Base-by-base conservation (phyloP, 2,329 filamentous ascomycete species). In the Acarospora socialis region DNA sequence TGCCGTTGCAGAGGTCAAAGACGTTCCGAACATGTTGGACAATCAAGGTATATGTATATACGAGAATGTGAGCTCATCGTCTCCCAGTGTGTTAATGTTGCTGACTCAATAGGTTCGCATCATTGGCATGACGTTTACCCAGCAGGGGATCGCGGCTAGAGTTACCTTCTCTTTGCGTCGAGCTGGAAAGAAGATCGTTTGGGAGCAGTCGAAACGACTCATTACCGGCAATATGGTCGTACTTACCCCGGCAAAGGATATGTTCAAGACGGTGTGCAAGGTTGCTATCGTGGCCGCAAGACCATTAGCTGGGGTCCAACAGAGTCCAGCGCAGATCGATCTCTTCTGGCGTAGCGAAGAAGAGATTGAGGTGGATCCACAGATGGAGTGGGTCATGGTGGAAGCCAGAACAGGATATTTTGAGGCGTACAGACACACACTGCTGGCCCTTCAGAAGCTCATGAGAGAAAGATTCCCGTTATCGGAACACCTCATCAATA, bases 371-470 rank as follows among this genome's bases (percentile, higher is more conserved):
- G 61, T 92, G 29, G 78, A 93, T 45, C 73, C 82, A 0, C 65
- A 68, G 10, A 53, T 68, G 20, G 73, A 79, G 43, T 76, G 75
- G 51, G 54, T 86, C 7, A 92, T 93, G 81, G 57, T 93, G 0
- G 82, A 93, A 47, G 67, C 78, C 1, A 68, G 75, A 3, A 53
- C 55, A 0, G 76, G 79, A 1, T 92, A 84, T 48, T 93, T 73
- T 40, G 86, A 94, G 51, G 72, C 80, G 0, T 65, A 71, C 21
- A 67, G 81, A 0, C 73, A 92, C 48, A 77, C 75, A 0, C 63
- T 94, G 49, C 59, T 70, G 9, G 77, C 79, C 0, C 55, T 93
- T 2, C 82, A 93, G 57, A 62, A 73, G 55, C 50, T 68, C 55
- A 64, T 55, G 35, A 50, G 52, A 38, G 74, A 80, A 53, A 54